Conservation (phyloP, 1,284 basidiomycete species). For the Phlebopus sp. region DNA sequence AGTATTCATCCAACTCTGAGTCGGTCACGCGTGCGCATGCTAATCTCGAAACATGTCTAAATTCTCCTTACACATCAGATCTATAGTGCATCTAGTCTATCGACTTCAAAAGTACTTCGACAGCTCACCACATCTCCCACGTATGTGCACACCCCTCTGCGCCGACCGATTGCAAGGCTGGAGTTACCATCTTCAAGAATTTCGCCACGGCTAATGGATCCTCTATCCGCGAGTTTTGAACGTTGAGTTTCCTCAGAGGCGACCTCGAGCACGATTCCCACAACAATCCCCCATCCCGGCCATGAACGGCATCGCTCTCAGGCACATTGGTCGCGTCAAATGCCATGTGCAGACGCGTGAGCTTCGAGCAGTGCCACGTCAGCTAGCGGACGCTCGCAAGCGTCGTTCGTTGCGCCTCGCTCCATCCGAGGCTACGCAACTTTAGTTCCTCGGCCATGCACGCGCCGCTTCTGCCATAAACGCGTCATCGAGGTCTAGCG, state of each 20-base stretch:
- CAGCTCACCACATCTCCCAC: slow-evolving; percentile 30
- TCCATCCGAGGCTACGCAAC: slow-evolving; percentile 29
- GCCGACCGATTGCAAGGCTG: slow-evolving; percentile 22
- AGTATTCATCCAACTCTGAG: no score
- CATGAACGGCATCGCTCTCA: not conserved
- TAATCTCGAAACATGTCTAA: no score
- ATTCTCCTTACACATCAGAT: no score
- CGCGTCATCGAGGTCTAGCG: slow-evolving; percentile 25
- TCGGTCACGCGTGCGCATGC: no score
- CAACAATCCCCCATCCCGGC: not conserved
- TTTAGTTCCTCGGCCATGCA: slow-evolving; percentile 30
- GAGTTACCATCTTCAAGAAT: slow-evolving; percentile 26
- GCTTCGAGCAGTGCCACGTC: slow-evolving; percentile 15
- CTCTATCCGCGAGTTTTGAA: slow-evolving; percentile 28
- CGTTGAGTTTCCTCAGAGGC: slow-evolving; percentile 24
- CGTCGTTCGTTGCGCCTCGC: slow-evolving; percentile 19
- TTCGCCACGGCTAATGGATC: slow-evolving; percentile 24
- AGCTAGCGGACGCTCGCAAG: slow-evolving; percentile 23
- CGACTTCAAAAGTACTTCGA: slow-evolving; percentile 26
- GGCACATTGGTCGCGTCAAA: slow-evolving; percentile 23
- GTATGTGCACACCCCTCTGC: slow-evolving; percentile 28
- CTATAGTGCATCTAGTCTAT: not conserved
- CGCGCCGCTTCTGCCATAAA: slow-evolving; percentile 25
- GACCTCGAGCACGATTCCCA: not conserved
- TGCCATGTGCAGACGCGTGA: slow-evolving; percentile 19